Evolutionary conservation across 1,284 basidiomycete species (phyloP).

Genomic region (Ustanciosporium gigantosporum): DNA sequence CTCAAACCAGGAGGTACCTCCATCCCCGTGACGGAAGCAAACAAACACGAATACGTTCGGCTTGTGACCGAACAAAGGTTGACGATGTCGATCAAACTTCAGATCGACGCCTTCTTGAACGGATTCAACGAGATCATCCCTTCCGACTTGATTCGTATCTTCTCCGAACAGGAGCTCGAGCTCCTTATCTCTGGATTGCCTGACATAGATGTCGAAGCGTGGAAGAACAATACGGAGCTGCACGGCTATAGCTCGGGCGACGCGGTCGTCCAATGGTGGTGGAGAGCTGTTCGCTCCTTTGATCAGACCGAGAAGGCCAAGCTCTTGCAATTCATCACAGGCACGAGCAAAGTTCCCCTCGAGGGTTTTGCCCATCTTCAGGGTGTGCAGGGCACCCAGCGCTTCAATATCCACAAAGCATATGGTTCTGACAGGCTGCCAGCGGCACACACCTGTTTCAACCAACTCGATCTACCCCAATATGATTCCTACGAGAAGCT

Average conservation of each 20-base stretch:
- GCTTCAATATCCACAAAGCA: conserved; percentile 93
- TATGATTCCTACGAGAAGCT: conserved; percentile 59
- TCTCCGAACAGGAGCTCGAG: conserved; percentile 97
- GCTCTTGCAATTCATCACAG: conserved; percentile 85
- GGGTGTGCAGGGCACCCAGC: conserved; percentile 89
- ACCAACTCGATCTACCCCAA: conserved; percentile 61
- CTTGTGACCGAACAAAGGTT: conserved; percentile 86
- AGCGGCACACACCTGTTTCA: conserved; percentile 81
- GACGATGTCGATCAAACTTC: conserved; percentile 77
- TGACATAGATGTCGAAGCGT: conserved; percentile 98
- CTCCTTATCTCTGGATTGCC: conserved; percentile 95
- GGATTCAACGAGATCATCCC: conserved; percentile 97
- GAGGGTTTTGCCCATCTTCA: conserved; percentile 90
- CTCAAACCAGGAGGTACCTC: conserved; percentile 51
- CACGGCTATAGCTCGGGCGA: conserved; percentile 76
- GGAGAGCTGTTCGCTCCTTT: conserved; percentile 96
- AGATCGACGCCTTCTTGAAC: conserved; percentile 74
- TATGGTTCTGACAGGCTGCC: conserved; percentile 86
- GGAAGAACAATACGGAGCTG: conserved; percentile 91
- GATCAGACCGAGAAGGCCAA: conserved; percentile 95
- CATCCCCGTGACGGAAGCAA: conserved; percentile 70
- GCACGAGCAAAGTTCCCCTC: conserved; percentile 85
- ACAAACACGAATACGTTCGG: conserved; percentile 95
- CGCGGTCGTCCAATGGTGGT: conserved; percentile 97
- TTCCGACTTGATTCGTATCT: conserved; percentile 66